Conservation (phyloP, 345 rosid genomes). For the Ailanthus altissimus region DNA sequence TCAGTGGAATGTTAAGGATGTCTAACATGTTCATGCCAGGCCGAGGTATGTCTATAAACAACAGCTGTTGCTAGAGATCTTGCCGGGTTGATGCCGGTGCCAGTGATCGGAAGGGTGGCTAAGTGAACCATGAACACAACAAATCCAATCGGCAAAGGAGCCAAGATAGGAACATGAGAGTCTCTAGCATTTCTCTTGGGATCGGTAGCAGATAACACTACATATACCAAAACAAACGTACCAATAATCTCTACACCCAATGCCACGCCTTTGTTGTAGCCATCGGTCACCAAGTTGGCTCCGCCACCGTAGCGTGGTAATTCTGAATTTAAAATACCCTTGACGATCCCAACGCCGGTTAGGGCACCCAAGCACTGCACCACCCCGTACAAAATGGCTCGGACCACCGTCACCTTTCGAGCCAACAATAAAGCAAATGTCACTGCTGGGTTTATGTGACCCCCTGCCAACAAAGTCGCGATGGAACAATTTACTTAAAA, state of each 20-base stretch:
- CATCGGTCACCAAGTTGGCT: slow-evolving; percentile 40
- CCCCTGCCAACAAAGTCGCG: slow-evolving; percentile 38
- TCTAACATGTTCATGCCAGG: background rate
- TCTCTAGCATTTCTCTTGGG: background rate
- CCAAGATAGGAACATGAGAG: slow-evolving; percentile 9
- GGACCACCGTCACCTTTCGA: slow-evolving; percentile 60
- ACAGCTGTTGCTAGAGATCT: background rate
- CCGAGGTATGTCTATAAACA: background rate
- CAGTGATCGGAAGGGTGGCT: background rate
- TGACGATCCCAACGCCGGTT: slow-evolving; percentile 75
- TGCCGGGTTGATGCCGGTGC: background rate
- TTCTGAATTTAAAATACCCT: slow-evolving; percentile 45
- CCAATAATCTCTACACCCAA: background rate
- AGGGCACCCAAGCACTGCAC: slow-evolving; percentile 79
- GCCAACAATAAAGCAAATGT: slow-evolving; percentile 71
- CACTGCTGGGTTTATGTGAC: slow-evolving; percentile 83
- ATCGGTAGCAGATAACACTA: background rate
- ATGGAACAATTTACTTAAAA: too few species aligned
- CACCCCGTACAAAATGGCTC: slow-evolving; percentile 62
- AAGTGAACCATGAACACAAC: background rate
- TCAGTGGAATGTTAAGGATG: too few species aligned
- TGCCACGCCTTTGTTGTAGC: background rate
- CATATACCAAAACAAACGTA: background rate
- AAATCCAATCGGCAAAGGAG: background rate
- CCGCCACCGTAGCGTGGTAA: slow-evolving; percentile 48